A percentile compares a stretch with the other conserved stretches of the same genome.
Evolutionary conservation across 257 asterid species (phyloP).

Genomic region (Primulina tabacum): DNA sequence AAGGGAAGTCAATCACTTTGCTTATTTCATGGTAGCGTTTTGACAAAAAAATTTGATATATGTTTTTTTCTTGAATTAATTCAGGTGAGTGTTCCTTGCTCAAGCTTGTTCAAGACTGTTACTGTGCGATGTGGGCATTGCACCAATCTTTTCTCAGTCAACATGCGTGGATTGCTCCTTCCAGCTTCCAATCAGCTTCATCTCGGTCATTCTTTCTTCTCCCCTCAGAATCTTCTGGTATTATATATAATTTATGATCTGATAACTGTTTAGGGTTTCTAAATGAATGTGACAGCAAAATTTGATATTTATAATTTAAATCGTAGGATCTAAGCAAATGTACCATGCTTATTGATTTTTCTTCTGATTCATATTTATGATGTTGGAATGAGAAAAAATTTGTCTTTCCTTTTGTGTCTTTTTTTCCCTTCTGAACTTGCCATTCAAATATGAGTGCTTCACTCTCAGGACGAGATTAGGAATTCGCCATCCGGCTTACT

Average conservation of each 20-base stretch:
- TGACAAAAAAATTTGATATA: not conserved
- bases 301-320: too few species aligned
- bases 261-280: constrained; percentile 22
- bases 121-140: constrained; percentile 98
- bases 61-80: not conserved
- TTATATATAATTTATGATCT: not conserved
- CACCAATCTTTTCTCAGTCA: constrained; percentile 88
- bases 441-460: not conserved
- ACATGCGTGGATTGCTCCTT: constrained; percentile 80
- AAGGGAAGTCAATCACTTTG: not conserved
- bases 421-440: too few species aligned
- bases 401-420: not conserved
- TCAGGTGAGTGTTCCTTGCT: constrained; percentile 93
- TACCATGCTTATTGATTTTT: not conserved
- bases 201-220: constrained; percentile 75
- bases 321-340: not conserved
- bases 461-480: constrained; percentile 78
- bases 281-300: not conserved
- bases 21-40: not conserved
- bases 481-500: constrained; percentile 64
- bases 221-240: constrained; percentile 94
- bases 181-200: constrained; percentile 80
- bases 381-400: not conserved
- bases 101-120: constrained; percentile 92
- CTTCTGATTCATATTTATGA: too few species aligned